Evolutionary conservation across 768 basidiomycete genomes (phyloP), one percentile per base, ranked within the genome.

Genomic region (Megacollybia marginata): DNA sequence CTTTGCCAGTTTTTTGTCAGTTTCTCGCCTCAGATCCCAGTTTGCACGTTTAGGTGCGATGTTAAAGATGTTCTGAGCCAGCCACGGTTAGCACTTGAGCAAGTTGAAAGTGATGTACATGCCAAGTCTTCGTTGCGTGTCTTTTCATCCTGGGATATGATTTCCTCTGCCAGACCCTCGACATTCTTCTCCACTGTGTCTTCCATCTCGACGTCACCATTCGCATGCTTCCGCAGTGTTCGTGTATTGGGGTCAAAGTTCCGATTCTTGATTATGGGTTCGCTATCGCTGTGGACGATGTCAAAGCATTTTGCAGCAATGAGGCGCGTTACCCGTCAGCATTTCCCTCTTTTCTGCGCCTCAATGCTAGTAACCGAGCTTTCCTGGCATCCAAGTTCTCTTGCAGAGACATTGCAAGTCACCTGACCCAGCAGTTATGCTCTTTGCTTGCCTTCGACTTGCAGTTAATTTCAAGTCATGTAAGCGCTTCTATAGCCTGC

Each of bases 1-100:
- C 62, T 83, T 93, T 8, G 84, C 78, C 44, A 92, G 66, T 63
- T 90, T 92, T 71, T 87, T 91, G 50, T 94, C 90, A 69, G 94
- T 82, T 59, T 97, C 92, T 50, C 92, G 81, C 65, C 93, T 94
- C 59, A 96, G 72, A 64, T 95, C 92, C 93, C 92, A 95, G 66
- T 95, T 98, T 9, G 91, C 85, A 44, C 93, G 79, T 75, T 94
- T 97, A 4, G 96, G 96, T 19, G 93, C 94, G 57, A 99, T 98
- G 62, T 96, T 98, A 64, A 96, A 90, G 42, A 96, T 74, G 62
- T 95, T 91, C 93, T 95, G 60, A 32, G 64, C 45, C 40, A 36
- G 51, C 28, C 48, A 38, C 53, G 48, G 43, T 33, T 46, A 33
- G 33, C 6, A 10, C 23, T 33, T 44, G 23, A 28, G 23, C 42